Conservation (phyloP, 2,329 filamentous ascomycete species). For the Colletotrichum cuscutae region DNA sequence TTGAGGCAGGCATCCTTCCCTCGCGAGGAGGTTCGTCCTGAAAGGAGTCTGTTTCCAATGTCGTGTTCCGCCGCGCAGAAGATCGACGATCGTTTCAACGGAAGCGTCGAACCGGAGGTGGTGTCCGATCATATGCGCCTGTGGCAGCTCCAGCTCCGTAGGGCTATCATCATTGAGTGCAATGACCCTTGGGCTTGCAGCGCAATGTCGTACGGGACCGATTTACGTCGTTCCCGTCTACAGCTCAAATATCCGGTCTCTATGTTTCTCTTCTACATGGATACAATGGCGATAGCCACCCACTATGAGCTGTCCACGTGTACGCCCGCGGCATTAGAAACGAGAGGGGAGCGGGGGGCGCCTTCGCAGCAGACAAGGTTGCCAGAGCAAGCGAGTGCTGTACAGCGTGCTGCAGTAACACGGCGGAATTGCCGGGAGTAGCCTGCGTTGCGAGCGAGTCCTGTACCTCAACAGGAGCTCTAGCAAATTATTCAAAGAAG, state of each 20-base stretch:
- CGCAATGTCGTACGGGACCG: neutral
- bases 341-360: conserved; percentile 7
- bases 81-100: conserved; percentile 15
- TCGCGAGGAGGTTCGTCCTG: neutral
- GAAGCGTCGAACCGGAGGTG: neutral
- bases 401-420: conserved; percentile 23
- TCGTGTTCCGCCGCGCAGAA: neutral
- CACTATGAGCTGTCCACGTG: conserved; percentile 25
- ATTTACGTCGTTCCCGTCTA: neutral
- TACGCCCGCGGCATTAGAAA: neutral
- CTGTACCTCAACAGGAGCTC: neutral
- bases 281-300: neutral
- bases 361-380: conserved; percentile 2
- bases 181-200: neutral
- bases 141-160: conserved; percentile 7
- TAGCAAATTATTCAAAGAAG: neutral
- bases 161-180: neutral
- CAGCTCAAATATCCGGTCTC: neutral
- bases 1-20: neutral
- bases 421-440: neutral
- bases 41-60: neutral
- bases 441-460: neutral
- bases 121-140: neutral
- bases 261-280: neutral
- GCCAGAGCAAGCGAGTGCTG: conserved; percentile 8